A percentile compares a stretch with the other conserved stretches of the same genome.
Evolutionary conservation across 306 rosid genomes (phyloP).

Genomic region (Vigna nakashimae): DNA sequence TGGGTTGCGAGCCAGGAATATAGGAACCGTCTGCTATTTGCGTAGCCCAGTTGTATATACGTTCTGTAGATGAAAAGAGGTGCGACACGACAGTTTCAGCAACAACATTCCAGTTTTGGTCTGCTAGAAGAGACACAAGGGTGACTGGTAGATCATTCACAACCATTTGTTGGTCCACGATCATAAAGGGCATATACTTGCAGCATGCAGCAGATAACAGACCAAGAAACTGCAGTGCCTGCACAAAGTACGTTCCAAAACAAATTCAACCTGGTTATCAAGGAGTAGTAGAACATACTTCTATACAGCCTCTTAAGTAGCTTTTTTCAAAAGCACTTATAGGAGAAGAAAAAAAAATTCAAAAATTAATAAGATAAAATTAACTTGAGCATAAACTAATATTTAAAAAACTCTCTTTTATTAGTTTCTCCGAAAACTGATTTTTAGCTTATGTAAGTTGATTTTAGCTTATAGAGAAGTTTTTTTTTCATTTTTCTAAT

Average conservation of each 20-base stretch:
- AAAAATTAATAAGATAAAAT: too few species aligned
- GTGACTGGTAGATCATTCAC: conserved; percentile 82
- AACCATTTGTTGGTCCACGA: conserved; percentile 65
- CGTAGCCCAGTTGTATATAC: conserved; percentile 62
- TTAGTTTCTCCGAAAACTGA: too few species aligned
- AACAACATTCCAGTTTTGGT: conserved; percentile 59
- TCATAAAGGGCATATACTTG: conserved; percentile 89
- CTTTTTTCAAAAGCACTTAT: too few species aligned
- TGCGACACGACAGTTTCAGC: conserved; percentile 62
- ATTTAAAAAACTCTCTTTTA: too few species aligned
- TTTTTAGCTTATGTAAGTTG: too few species aligned
- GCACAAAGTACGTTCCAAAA: conserved; percentile 37
- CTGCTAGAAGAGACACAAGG: conserved; percentile 71
- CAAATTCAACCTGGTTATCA: conserved; percentile 31
- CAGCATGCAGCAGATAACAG: conserved; percentile 78
- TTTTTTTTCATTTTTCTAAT: too few species aligned
- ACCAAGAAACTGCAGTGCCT: conserved; percentile 80
- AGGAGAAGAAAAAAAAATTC: too few species aligned
- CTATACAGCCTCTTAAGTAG: not conserved
- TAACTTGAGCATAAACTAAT: too few species aligned
- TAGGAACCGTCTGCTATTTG: conserved; percentile 44
- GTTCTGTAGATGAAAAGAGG: conserved; percentile 72
- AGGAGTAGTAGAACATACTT: conserved; percentile 19
- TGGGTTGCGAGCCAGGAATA: conserved; percentile 53
- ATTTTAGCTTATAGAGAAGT: too few species aligned